These are phyloP conservation scores for Exserohilum turcica DNA, from an alignment of 2,329 filamentous ascomycete species.

Conservation along the genomic window DNA sequence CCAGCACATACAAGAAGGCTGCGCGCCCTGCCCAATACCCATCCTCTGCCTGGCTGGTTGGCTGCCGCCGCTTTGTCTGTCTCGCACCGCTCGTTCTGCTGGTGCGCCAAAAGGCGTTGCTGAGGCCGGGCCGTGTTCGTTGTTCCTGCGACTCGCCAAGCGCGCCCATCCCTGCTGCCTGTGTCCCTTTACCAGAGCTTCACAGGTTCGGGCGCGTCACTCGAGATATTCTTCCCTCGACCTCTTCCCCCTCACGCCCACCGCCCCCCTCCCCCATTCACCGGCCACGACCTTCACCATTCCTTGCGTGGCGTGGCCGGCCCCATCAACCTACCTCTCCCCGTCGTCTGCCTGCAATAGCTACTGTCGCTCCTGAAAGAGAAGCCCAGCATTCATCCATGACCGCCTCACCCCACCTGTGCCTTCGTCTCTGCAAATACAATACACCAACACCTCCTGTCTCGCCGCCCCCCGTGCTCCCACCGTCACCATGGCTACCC, in stretches of 20 bases:
- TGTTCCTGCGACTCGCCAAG: constrained; percentile 27
- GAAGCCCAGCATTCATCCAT: constrained; percentile 29
- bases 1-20: constrained; percentile 2
- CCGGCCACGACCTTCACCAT: constrained; percentile 19
- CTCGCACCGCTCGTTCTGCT: constrained; percentile 1
- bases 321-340: constrained; percentile 21
- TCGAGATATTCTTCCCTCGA: constrained; percentile 27
- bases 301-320: constrained; percentile 32
- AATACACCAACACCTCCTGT: constrained; percentile 40
- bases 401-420: constrained; percentile 33
- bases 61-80: constrained; percentile 6
- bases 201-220: constrained; percentile 33
- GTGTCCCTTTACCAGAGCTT: constrained; percentile 31
- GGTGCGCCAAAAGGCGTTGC: constrained; percentile 6
- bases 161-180: constrained; percentile 16
- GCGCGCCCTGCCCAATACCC: neutral
- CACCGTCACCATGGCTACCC: constrained; percentile 40
- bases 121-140: constrained; percentile 23
- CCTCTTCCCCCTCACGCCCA: neutral
- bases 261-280: neutral
- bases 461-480: constrained; percentile 32
- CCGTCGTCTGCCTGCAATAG: constrained; percentile 2
- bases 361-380: constrained; percentile 11
- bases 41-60: constrained; percentile 3
- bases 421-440: constrained; percentile 28